Evolutionary conservation across 495 filamentous ascomycete species (phyloP), one percentile per base, ranked within the genome.

Genomic region (Neurospora sp.): DNA sequence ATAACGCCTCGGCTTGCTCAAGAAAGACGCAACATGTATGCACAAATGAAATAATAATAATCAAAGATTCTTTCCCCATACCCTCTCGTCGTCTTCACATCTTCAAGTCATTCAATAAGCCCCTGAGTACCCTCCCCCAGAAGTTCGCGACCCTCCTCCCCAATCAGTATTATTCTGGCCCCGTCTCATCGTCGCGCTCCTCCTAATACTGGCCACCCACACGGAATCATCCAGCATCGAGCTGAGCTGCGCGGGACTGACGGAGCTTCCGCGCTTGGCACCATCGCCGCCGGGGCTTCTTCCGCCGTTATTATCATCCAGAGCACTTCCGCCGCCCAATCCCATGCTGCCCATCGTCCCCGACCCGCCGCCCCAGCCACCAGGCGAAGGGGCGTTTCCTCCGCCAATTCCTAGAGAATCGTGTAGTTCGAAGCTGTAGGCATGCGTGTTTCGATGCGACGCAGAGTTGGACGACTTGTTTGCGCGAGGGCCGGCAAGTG

Each of bases 151-250:
- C 6, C 31, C 72, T 39, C 20, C 72, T 73, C 72, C 40, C 31
- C n/a, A 37, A 20, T 35, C 35, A 7, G 62, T 69, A 39, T 44
- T 20, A 37, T 71, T 37, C 49, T 62, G 60, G 14, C 70, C 54
- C 20, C 89, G 88, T 76, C 90, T 89, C 83, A 90, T 88, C 70
- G 93, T 97, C 75, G 96, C 93, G 82, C 94, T 97, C 72, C 93
- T 88, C 74, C 94, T 87, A 70, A 98, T 93, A 85, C 93, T 97
- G 82, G 94, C 91, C 71, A 94, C 93, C 95, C 95, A 98, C 23
- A 91, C 93, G 46, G 93, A 96, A 75, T 93, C 91, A 76, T 93
- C 92, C 38, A 98, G 85, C 77, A 93, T 90, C 72, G 92, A 88
- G 83, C 94, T 88, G 74, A 96, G 91, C 79, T 95, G 91, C 69